Evolutionary conservation across 192 early-diverging fungal genomes (phyloP).

Genomic region (Gigaspora rosea): DNA sequence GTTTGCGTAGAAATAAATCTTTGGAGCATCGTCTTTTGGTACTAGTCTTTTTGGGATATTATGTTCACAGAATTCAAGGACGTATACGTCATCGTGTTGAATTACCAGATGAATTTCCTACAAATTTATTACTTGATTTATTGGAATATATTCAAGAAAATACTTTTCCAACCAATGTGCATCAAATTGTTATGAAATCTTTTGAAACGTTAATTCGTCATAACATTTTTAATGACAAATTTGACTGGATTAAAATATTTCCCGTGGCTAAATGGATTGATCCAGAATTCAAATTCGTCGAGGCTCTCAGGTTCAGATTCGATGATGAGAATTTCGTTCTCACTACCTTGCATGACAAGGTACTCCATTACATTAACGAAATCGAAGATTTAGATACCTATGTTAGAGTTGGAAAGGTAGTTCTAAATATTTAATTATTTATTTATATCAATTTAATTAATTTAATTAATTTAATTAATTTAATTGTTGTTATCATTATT

Average conservation of each 20-base stretch:
- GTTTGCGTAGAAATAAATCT: not conserved
- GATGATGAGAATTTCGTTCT: not conserved
- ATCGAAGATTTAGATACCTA: not conserved
- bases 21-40: not conserved
- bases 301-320: not conserved
- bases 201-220: not conserved
- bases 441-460: no score
- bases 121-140: not conserved
- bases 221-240: not conserved
- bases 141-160: not conserved
- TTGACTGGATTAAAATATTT: not conserved
- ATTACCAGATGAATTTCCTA: not conserved
- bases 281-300: not conserved
- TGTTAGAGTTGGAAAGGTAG: not conserved
- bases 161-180: not conserved
- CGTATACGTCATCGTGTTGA: not conserved
- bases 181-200: not conserved
- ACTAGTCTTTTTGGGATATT: not conserved
- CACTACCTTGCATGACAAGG: not conserved
- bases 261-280: not conserved
- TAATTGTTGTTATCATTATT: no score
- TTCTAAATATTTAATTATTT: not conserved
- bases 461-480: no score
- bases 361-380: not conserved
- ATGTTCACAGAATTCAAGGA: not conserved